Conservation (phyloP, 2,329 filamentous ascomycete species). For the Colletotrichum siamense region DNA sequence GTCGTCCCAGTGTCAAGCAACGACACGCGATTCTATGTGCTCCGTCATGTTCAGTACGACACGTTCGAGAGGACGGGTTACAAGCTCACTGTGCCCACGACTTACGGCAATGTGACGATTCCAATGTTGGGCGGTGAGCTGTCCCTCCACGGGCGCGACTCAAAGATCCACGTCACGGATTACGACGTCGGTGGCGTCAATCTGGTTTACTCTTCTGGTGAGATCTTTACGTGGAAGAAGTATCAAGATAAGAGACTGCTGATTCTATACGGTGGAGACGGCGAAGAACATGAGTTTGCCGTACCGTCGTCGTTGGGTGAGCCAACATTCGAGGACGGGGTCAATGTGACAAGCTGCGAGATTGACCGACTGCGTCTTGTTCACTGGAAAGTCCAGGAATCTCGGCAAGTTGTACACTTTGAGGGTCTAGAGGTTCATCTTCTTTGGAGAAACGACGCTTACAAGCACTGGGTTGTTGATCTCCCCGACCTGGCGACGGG, state of each 20-base stretch:
- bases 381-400: neutral
- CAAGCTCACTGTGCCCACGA: slow-evolving; percentile 62
- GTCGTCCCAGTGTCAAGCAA: slow-evolving; percentile 30
- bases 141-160: slow-evolving; percentile 63
- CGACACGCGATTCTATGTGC: slow-evolving; percentile 70
- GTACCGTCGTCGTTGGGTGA: slow-evolving; percentile 30
- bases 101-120: slow-evolving; percentile 54
- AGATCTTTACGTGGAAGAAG: slow-evolving; percentile 71
- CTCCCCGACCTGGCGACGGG: neutral
- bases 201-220: slow-evolving; percentile 70
- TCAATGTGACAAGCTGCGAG: neutral
- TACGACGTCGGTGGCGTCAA: slow-evolving; percentile 63
- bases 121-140: slow-evolving; percentile 60
- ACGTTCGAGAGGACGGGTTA: slow-evolving; percentile 61
- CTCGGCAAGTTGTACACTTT: slow-evolving; percentile 15
- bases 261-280: slow-evolving; percentile 64
- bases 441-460: slow-evolving; percentile 35
- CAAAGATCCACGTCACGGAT: slow-evolving; percentile 68
- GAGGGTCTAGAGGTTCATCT: slow-evolving; percentile 17
- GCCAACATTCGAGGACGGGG: neutral
- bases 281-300: slow-evolving; percentile 65
- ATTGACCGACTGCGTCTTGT: neutral
- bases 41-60: slow-evolving; percentile 66
- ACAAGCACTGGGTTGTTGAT: slow-evolving; percentile 26
- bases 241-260: slow-evolving; percentile 62